A percentile compares a stretch with the other conserved stretches of the same genome.
Evolutionary conservation across 2,329 filamentous ascomycete genomes (phyloP).

Genomic region (Venturia oleaginea): DNA sequence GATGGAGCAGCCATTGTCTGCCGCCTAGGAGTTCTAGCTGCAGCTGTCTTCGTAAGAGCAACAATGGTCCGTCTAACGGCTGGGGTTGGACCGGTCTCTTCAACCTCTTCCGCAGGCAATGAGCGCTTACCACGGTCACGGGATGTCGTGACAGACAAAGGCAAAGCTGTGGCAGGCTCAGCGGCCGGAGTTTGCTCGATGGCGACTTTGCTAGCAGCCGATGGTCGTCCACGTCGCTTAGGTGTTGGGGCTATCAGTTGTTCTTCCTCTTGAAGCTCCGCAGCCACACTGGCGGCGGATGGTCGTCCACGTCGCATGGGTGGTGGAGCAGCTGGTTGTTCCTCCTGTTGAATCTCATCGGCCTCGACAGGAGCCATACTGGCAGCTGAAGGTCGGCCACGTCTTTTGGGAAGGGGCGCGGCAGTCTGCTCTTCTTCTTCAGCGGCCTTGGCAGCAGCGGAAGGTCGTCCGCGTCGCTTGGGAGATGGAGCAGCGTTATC

Average conservation of each 20-base stretch:
- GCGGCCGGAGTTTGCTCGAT: background rate
- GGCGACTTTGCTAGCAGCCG: background rate
- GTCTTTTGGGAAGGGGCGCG: background rate
- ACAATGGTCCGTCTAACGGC: slow-evolving; percentile 1
- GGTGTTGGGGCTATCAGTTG: background rate
- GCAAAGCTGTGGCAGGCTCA: background rate
- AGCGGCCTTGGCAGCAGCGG: background rate
- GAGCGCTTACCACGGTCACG: slow-evolving; percentile 9
- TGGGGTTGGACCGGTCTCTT: slow-evolving; percentile 7
- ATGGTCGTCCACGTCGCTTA: slow-evolving; percentile 5
- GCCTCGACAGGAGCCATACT: background rate
- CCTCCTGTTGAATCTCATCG: background rate
- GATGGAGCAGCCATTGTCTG: slow-evolving; percentile 7
- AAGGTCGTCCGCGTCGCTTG: slow-evolving; percentile 14
- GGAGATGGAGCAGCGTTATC: slow-evolving; percentile 7
- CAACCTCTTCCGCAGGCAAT: background rate
- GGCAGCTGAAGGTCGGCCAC: slow-evolving; percentile 10
- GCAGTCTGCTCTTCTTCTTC: slow-evolving; percentile 6
- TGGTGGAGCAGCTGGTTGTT: background rate
- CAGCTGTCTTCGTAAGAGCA: background rate
- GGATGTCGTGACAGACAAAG: slow-evolving; percentile 1
- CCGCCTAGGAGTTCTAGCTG: background rate
- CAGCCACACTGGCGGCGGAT: background rate
- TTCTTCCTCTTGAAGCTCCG: background rate
- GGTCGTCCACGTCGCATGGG: slow-evolving; percentile 8